phyloP scores from a whole-genome alignment of 2,329 filamentous ascomycete species.

The Fusarium keratoplasticum region DNA sequence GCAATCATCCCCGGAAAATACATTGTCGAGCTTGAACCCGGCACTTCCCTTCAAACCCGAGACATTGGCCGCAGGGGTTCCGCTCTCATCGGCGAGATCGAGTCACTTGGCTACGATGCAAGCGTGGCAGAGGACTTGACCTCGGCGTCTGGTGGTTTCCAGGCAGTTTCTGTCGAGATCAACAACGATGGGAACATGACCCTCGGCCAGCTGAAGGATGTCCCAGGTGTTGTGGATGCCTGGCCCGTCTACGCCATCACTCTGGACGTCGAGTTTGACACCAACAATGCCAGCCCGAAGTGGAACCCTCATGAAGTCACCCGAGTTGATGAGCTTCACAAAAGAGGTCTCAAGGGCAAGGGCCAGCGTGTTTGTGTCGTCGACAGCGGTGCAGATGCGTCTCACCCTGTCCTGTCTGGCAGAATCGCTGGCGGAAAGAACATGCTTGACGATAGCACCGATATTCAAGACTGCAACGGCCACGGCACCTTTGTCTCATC shows the following conservation, averaged over 20 bases:
- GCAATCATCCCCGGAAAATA: neutral
- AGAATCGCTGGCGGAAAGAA: constrained; percentile 32
- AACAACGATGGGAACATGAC: neutral
- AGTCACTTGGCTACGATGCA: neutral
- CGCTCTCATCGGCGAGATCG: neutral
- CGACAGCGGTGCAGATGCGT: constrained; percentile 31
- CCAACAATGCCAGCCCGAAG: neutral
- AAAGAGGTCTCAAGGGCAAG: constrained; percentile 28
- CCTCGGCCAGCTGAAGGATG: constrained; percentile 4
- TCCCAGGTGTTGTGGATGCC: constrained; percentile 8
- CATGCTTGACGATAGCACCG: constrained; percentile 23
- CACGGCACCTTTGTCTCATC: constrained; percentile 37
- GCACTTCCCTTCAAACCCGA: neutral
- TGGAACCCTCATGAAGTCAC: constrained; percentile 36
- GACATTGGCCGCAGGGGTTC: neutral
- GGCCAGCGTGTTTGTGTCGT: constrained; percentile 37
- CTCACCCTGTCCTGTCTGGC: constrained; percentile 29
- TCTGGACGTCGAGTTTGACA: constrained; percentile 13
- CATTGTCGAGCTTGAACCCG: neutral
- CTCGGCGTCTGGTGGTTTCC: neutral
- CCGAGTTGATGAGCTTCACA: constrained; percentile 30
- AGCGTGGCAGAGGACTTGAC: neutral
- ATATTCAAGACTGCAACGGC: constrained; percentile 32
- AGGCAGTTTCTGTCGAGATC: neutral
- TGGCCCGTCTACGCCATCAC: constrained; percentile 18